A percentile compares a stretch with the other conserved stretches of the same genome.
Conservation (phyloP, 1,284 basidiomycete genomes). For the Pyrrhoderma lamaoense region DNA sequence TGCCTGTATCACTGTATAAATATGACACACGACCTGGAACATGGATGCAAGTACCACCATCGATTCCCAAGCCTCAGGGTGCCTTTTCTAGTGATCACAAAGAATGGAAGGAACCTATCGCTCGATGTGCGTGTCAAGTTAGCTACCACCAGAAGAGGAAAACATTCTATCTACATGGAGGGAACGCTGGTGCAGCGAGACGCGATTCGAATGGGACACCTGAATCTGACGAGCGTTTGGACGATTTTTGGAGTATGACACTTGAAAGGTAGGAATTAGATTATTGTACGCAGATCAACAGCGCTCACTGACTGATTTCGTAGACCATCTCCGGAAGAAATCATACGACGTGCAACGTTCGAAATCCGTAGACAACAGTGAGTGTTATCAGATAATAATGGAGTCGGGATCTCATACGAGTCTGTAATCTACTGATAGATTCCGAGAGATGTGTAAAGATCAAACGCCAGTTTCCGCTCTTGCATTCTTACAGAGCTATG, state of each 20-base stretch:
- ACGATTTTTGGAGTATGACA: constrained; percentile 72
- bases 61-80: constrained; percentile 11
- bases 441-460: constrained; percentile 70
- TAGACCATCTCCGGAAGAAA: constrained; percentile 51
- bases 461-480: constrained; percentile 59
- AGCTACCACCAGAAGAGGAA: constrained; percentile 56
- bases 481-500: constrained; percentile 59
- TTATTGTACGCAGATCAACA: not conserved
- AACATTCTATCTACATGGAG: constrained; percentile 62
- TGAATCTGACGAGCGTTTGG: constrained; percentile 43
- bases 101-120: constrained; percentile 31
- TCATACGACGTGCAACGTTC: constrained; percentile 54
- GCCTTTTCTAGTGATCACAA: not conserved
- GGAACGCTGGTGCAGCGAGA: constrained; percentile 36
- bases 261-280: constrained; percentile 44
- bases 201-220: constrained; percentile 4
- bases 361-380: constrained; percentile 64
- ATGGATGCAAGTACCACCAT: constrained; percentile 48
- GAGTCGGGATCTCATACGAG: not conserved
- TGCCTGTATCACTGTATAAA: constrained; percentile 57
- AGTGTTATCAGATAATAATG: not conserved
- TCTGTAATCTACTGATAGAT: constrained; percentile 35
- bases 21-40: constrained; percentile 50
- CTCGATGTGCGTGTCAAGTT: constrained; percentile 70
- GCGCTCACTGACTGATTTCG: not conserved